phyloP scores from a whole-genome alignment of 192 early-diverging fungal species.

The Entomortierella beljakovae region DNA sequence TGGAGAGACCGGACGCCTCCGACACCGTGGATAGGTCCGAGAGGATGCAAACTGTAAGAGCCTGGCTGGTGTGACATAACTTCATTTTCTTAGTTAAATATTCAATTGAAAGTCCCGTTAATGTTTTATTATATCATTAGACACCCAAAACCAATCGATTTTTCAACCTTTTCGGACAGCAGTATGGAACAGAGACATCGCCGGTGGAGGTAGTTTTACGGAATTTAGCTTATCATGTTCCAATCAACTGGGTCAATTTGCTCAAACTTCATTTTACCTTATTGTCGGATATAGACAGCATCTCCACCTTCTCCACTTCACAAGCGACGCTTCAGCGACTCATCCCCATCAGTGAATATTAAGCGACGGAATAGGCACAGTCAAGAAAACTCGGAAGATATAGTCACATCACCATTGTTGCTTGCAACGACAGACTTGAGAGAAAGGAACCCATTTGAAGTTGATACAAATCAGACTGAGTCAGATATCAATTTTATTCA shows the following conservation, averaged over 20 bases:
- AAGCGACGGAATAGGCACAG: background rate
- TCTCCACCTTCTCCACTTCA: background rate
- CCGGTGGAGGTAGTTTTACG: background rate
- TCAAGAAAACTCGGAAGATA: background rate
- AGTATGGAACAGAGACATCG: background rate
- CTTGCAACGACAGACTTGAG: background rate
- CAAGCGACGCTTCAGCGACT: constrained; percentile 15
- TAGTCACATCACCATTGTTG: background rate
- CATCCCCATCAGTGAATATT: background rate
- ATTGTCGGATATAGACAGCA: background rate
- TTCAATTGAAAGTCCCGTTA: background rate
- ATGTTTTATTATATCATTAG: background rate
- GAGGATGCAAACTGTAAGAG: background rate
- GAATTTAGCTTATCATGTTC: background rate
- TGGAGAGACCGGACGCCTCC: background rate
- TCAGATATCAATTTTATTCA: background rate
- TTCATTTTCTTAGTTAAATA: no score
- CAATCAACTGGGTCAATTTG: background rate
- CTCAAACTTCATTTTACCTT: background rate
- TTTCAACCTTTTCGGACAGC: background rate
- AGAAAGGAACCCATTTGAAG: constrained; percentile 27
- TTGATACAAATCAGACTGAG: background rate
- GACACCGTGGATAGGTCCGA: constrained; percentile 8
- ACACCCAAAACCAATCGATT: background rate
- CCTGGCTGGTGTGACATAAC: background rate